Evolutionary conservation across 192 early-diverging fungal genomes (phyloP), one percentile per base, ranked within the genome.

Genomic region (Coemansia sp.): DNA sequence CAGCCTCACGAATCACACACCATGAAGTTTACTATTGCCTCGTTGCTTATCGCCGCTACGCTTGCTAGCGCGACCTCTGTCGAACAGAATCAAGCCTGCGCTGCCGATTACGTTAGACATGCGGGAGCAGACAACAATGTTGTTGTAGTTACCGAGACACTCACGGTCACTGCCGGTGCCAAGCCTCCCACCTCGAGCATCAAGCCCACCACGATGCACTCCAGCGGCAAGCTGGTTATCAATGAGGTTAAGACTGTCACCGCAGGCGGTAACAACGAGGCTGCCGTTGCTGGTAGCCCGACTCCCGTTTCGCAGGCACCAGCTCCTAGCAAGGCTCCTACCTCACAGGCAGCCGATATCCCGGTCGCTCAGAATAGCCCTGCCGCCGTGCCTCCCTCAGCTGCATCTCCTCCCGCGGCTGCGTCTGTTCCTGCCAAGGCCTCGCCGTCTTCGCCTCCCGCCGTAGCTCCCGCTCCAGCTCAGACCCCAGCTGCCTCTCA

Each of bases 171-270:
- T 0, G 53, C 53, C 2, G 53, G 53, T 16, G 53, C 53, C 6
- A 32, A 32, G 5, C 53, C 13, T 56, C 53, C 53, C 30, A 30
- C 10, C 13, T 27, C 50, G 10, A 53, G 24, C 50, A 12, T 29
- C 10, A 53, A 29, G 50, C 50, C 50, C 27, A 53, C 50, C 15
- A 29, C 50, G 8, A 29, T 29, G 13, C 20, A 53, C 10, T 29
- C 50, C 32, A 53, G 56, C 12, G 35, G 32, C 27, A 64, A 70
- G 20, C 45, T 70, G 4, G 55, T 74, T 47, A 65, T 69, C 18
- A 74, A 71, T 24, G 68, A 69, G 35, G 49, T 61, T 40, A 65
- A 70, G 4, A 79, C 76, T 2, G 76, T 74, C 3, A 74, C 76
- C 41, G 70, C 61, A 11, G 56, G 56, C 6, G 35, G 24, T 13